Percentiles rank a stretch among this genome's conserved stretches.
These are phyloP conservation scores for Phalaenopsis hybrid DNA, from an alignment of 116 monocot species.

Conservation along the genomic window DNA sequence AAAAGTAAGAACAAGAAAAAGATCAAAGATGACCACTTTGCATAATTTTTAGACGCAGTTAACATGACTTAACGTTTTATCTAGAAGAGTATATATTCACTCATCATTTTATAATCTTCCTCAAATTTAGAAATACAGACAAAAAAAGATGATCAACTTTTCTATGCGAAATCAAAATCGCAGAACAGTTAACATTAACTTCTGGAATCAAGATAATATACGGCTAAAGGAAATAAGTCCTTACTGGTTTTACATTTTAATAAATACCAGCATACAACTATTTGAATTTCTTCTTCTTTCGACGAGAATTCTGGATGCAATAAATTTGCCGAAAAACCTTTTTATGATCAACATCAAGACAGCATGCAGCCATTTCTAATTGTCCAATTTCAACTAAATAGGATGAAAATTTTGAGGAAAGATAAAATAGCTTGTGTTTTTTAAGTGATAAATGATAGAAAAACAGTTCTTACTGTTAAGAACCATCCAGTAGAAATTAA, in stretches of 20 bases:
- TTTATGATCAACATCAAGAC: no score
- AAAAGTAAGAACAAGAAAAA: background rate
- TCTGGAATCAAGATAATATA: background rate
- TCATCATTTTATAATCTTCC: background rate
- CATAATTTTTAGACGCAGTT: background rate
- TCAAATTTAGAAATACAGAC: background rate
- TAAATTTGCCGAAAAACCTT: no score
- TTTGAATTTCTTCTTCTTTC: background rate
- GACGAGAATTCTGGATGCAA: background rate
- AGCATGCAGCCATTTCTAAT: background rate
- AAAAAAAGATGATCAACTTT: background rate
- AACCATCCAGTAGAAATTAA: no score
- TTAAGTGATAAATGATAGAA: background rate
- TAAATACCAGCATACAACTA: background rate
- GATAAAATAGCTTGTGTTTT: background rate
- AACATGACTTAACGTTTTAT: background rate
- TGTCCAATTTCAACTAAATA: background rate
- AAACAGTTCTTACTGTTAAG: background rate
- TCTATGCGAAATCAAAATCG: background rate
- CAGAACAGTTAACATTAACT: background rate
- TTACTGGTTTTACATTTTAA: background rate
- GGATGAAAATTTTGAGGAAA: background rate
- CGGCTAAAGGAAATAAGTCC: background rate
- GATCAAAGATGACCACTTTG: background rate
- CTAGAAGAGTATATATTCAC: background rate